Evolutionary conservation across 163 green algal genomes (phyloP), one percentile per base, ranked within the genome.

Genomic region (Picocystis sp.): DNA sequence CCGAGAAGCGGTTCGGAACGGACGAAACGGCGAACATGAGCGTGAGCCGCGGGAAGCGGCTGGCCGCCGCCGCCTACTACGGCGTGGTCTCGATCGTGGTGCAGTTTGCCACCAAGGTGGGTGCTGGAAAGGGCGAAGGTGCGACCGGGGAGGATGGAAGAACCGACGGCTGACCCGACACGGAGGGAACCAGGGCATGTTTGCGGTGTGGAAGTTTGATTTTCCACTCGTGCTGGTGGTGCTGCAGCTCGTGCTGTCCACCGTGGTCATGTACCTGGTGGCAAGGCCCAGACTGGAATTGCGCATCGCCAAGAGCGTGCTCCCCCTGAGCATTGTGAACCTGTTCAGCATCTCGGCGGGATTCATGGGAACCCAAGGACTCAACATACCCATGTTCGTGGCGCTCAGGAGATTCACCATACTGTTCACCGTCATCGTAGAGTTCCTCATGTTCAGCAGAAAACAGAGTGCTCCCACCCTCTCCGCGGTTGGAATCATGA

Each of bases 351-450:
- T 84, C 3, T 65, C 81, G 14, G 66, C 55, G 24, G 78, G 76
- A 6, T 60, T 86, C 5, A 67, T 84, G 21, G 73, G 74, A 78
- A 86, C 78, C 11, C 68, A 56, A 5, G 76, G 73, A 10, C 62
- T 86, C 1, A 84, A 73, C 51, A 70, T 86, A 3, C 78, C 78
- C 13, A 86, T 86, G 78, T 86, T 84, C 60, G 83, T 86, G 43
- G 78, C 73, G 10, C 66, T 86, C 42, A 69, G 78, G 11, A 63
- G 78, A n/a, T 84, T 84, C 58, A 84, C 74, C 15, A 58, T 86
- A 60, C 50, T 86, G 3, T 74, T 76, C 43, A 84, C 78, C 14
- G 73, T 86, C 33, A 25, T 77, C 22, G 52, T 84, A 43, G 78
- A 86, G 55, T 55, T 64, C 2, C 64, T 65, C 34, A 58, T 76